Evolutionary conservation across 2,329 filamentous ascomycete species (phyloP).

Genomic region (Cadophora malorum): DNA sequence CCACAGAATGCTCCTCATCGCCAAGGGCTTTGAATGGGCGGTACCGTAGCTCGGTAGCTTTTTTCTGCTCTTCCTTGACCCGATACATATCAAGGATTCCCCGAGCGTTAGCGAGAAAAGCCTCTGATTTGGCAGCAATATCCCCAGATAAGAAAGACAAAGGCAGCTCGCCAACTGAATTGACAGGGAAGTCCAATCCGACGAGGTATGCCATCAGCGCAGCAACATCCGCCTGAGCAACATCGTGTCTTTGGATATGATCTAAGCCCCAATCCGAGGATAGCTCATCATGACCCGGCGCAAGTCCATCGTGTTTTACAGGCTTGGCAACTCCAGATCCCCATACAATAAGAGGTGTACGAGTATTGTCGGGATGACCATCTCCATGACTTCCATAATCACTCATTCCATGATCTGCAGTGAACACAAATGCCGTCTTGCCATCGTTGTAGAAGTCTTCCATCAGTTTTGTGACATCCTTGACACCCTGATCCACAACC

Average conservation of each 20-base stretch:
- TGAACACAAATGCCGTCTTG: conserved; percentile 94
- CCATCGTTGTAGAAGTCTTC: conserved; percentile 84
- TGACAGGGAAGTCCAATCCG: conserved; percentile 89
- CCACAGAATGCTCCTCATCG: conserved; percentile 64
- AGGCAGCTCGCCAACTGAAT: conserved; percentile 93
- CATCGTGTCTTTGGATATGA: conserved; percentile 84
- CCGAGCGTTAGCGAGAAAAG: conserved; percentile 81
- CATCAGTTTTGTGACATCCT: conserved; percentile 81
- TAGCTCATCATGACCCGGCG: conserved; percentile 88
- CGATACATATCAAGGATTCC: conserved; percentile 95
- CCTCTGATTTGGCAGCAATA: conserved; percentile 79
- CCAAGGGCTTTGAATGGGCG: conserved; percentile 76
- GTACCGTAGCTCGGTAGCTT: conserved; percentile 76
- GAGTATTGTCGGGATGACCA: conserved; percentile 95
- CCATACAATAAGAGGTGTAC: conserved; percentile 92
- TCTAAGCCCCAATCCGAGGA: conserved; percentile 89
- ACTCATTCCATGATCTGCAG: conserved; percentile 98
- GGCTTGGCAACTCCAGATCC: conserved; percentile 88
- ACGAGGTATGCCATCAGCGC: conserved; percentile 93
- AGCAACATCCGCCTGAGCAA: conserved; percentile 91
- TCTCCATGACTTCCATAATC: conserved; percentile 99
- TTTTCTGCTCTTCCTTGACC: conserved; percentile 90
- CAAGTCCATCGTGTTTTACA: conserved; percentile 60
- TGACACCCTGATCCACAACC: conserved; percentile 87
- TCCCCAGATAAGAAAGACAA: conserved; percentile 79